A percentile compares a stretch with the other conserved stretches of the same genome.
phyloP scores from a whole-genome alignment of 176 grass and related monocot genomes.

The Olyra latifolia region DNA sequence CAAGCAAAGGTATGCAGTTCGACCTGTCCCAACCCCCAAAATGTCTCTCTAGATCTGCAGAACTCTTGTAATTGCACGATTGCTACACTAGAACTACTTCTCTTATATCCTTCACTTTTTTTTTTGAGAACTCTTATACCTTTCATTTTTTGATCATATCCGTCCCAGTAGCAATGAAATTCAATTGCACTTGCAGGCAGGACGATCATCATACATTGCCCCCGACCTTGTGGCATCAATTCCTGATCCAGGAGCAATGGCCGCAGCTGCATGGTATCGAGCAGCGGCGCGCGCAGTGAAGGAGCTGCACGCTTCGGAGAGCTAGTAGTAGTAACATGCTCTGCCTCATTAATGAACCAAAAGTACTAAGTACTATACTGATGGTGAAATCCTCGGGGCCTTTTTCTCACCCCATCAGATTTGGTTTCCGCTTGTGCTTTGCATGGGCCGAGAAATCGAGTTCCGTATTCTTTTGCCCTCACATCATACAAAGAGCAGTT shows the following conservation, averaged over 20 bases:
- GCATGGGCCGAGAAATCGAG: slow-evolving; percentile 83
- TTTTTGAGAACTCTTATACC: too few species aligned
- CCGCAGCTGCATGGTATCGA: slow-evolving; percentile 80
- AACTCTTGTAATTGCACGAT: not conserved
- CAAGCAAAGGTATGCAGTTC: slow-evolving; percentile 70
- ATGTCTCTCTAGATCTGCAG: not conserved
- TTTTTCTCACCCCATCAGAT: slow-evolving; percentile 50
- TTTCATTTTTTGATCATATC: not conserved
- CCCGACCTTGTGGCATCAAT: slow-evolving; percentile 60
- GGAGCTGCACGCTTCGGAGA: slow-evolving; percentile 46
- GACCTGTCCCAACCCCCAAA: not conserved
- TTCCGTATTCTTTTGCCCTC: slow-evolving; percentile 29
- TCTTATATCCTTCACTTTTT: slow-evolving; percentile 16
- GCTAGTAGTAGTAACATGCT: slow-evolving; percentile 13
- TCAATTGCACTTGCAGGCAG: slow-evolving; percentile 65
- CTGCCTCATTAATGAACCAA: slow-evolving; percentile 27
- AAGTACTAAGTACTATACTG: slow-evolving; percentile 26
- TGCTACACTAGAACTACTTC: not conserved
- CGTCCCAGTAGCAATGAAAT: not conserved
- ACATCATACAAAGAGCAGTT: slow-evolving; percentile 34
- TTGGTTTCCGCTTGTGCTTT: slow-evolving; percentile 82
- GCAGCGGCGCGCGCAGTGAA: slow-evolving; percentile 63
- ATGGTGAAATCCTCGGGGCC: slow-evolving; percentile 36
- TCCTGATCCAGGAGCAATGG: slow-evolving; percentile 95
- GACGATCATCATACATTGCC: slow-evolving; percentile 78